Percentiles rank a stretch among this genome's conserved stretches.
phyloP scores from a whole-genome alignment of 129 eudicot genomes.

The Tagetes patula region DNA sequence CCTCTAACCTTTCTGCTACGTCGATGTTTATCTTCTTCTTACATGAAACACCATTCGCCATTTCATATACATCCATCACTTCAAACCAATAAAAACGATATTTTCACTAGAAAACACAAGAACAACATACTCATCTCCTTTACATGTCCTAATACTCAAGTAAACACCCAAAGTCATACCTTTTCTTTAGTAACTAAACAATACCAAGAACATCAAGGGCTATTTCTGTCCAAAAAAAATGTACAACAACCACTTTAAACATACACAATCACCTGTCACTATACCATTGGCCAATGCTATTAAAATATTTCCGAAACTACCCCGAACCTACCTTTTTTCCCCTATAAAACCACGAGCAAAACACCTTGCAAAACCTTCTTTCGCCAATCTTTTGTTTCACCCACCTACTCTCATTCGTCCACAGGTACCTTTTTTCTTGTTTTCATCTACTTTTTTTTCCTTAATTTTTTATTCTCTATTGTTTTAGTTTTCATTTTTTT shows the following conservation, averaged over 20 bases:
- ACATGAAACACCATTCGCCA: not conserved
- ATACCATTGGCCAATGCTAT: not conserved
- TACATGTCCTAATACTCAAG: not conserved
- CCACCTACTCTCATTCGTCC: constrained; percentile 24
- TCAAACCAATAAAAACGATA: not conserved
- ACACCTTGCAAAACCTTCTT: constrained; percentile 24
- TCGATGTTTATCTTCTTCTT: no score
- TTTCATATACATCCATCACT: not conserved
- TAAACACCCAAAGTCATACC: not conserved
- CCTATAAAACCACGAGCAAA: constrained; percentile 31
- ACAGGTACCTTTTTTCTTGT: constrained; percentile 26
- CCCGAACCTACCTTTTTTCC: constrained; percentile 4
- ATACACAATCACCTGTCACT: not conserved
- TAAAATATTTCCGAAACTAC: constrained; percentile 12
- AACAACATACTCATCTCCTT: not conserved
- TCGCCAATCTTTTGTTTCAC: constrained; percentile 19
- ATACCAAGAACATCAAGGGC: not conserved
- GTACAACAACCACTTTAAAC: not conserved
- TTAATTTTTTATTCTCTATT: not conserved
- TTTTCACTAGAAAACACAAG: not conserved
- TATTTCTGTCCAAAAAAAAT: not conserved
- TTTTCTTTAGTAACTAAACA: not conserved
- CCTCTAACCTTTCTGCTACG: no score
- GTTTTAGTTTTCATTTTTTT: not conserved
- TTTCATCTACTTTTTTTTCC: not conserved